A percentile compares a stretch with the other conserved stretches of the same genome.
Evolutionary conservation across 1,284 basidiomycete species (phyloP).

Genomic region (Sporisorium exsertum): DNA sequence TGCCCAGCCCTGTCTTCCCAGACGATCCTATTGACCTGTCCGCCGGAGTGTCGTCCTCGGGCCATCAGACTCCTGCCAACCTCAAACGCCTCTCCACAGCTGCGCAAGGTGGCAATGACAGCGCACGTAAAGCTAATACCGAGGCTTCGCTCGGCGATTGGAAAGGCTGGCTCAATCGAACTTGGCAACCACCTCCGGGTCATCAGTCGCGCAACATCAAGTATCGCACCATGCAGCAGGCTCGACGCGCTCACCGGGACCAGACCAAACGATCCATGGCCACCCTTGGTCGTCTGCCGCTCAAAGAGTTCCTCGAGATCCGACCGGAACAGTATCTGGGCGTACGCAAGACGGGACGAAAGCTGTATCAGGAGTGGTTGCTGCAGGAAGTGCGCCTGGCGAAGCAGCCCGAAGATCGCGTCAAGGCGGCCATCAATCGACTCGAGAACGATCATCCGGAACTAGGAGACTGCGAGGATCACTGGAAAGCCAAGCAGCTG

Average conservation of each 20-base stretch:
- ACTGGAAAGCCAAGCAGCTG: slow-evolving; percentile 56
- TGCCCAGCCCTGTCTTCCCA: slow-evolving; percentile 49
- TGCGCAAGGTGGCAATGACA: slow-evolving; percentile 17
- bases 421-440: slow-evolving; percentile 52
- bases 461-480: slow-evolving; percentile 55
- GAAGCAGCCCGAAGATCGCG: slow-evolving; percentile 54
- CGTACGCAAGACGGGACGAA: slow-evolving; percentile 53
- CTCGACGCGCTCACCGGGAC: slow-evolving; percentile 43
- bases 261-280: slow-evolving; percentile 54
- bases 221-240: slow-evolving; percentile 51
- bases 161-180: slow-evolving; percentile 50
- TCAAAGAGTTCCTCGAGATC: slow-evolving; percentile 58
- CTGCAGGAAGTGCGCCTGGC: slow-evolving; percentile 54
- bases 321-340: slow-evolving; percentile 51
- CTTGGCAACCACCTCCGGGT: slow-evolving; percentile 38
- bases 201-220: slow-evolving; percentile 41
- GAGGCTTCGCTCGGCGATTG: slow-evolving; percentile 47
- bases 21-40: slow-evolving; percentile 48
- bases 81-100: slow-evolving; percentile 37
- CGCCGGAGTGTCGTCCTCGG: slow-evolving; percentile 16
- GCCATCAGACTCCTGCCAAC: slow-evolving; percentile 34
- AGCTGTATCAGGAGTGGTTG: slow-evolving; percentile 57
- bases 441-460: slow-evolving; percentile 50
- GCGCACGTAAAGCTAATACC: slow-evolving; percentile 30
- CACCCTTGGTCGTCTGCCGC: slow-evolving; percentile 52